Percentiles rank a stretch among this genome's conserved stretches.
phyloP scores from a whole-genome alignment of 257 asterid species.

The Handroanthus guayacan region DNA sequence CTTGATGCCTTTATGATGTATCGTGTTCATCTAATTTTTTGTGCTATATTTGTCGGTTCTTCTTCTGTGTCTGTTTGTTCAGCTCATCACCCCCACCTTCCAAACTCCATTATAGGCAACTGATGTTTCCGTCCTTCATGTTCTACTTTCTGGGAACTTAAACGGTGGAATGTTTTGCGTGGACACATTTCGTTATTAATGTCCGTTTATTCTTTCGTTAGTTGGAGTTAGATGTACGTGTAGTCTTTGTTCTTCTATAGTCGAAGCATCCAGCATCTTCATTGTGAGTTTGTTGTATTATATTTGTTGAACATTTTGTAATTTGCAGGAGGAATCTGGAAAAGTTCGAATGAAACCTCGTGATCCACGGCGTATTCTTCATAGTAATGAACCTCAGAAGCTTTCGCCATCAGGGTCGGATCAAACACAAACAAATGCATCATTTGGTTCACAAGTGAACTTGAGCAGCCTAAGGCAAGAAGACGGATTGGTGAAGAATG shows the following conservation, averaged over 20 bases:
- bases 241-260: slow-evolving; percentile 19
- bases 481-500: slow-evolving; percentile 57
- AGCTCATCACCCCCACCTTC: background rate
- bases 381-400: slow-evolving; percentile 56
- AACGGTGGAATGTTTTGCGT: background rate
- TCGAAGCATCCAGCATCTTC: slow-evolving; percentile 25
- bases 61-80: slow-evolving; percentile 12
- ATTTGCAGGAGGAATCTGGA: slow-evolving; percentile 79
- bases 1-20: background rate
- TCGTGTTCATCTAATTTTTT: slow-evolving; percentile 19
- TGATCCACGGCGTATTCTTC: slow-evolving; percentile 93
- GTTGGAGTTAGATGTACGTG: background rate
- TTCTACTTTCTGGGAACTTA: slow-evolving; percentile 22
- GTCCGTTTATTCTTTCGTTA: slow-evolving; percentile 3
- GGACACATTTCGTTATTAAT: background rate
- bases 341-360: slow-evolving; percentile 92
- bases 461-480: slow-evolving; percentile 55
- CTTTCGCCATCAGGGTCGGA: slow-evolving; percentile 51
- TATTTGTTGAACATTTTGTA: slow-evolving; percentile 26
- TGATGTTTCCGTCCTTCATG: slow-evolving; percentile 25
- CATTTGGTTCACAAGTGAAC: slow-evolving; percentile 44
- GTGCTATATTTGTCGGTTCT: background rate
- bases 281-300: slow-evolving; percentile 8
- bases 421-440: slow-evolving; percentile 55
- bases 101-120: background rate